phyloP scores from a whole-genome alignment of 2,329 filamentous ascomycete species.

The Epichloe aotearoae region DNA sequence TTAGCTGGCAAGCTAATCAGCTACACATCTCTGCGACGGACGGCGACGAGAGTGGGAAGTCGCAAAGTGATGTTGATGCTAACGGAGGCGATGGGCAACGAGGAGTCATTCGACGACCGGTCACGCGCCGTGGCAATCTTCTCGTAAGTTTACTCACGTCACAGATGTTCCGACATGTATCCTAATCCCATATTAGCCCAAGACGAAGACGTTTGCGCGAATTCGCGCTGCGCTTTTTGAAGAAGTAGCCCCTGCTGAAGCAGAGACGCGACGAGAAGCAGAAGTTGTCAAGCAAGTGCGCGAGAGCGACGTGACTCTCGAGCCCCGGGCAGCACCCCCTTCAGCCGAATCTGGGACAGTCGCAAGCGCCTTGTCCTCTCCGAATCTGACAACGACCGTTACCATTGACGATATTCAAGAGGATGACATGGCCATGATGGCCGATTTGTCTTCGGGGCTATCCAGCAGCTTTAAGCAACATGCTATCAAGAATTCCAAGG shows the following conservation, averaged over 20 bases:
- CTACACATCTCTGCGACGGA: constrained; percentile 68
- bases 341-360: constrained; percentile 33
- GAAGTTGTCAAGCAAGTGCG: constrained; percentile 93
- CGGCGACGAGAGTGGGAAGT: constrained; percentile 49
- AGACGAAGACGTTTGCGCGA: constrained; percentile 89
- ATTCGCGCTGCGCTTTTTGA: constrained; percentile 86
- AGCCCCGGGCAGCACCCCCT: constrained; percentile 25
- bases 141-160: constrained; percentile 40
- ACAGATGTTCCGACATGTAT: background rate
- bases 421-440: constrained; percentile 55
- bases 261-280: constrained; percentile 78
- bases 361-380: constrained; percentile 54
- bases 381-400: constrained; percentile 51
- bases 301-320: constrained; percentile 65
- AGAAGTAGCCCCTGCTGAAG: constrained; percentile 76
- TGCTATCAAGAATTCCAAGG: constrained; percentile 56
- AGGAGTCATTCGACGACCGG: constrained; percentile 67
- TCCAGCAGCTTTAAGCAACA: constrained; percentile 66
- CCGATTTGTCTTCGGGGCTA: constrained; percentile 32
- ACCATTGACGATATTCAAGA: constrained; percentile 56
- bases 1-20: constrained; percentile 83
- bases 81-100: constrained; percentile 45
- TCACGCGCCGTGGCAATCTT: constrained; percentile 79
- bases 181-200: constrained; percentile 46
- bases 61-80: constrained; percentile 47